A percentile compares a stretch with the other conserved stretches of the same genome.
Evolutionary conservation across 2,329 filamentous ascomycete genomes (phyloP).

Genomic region (Penicillium glabrum): DNA sequence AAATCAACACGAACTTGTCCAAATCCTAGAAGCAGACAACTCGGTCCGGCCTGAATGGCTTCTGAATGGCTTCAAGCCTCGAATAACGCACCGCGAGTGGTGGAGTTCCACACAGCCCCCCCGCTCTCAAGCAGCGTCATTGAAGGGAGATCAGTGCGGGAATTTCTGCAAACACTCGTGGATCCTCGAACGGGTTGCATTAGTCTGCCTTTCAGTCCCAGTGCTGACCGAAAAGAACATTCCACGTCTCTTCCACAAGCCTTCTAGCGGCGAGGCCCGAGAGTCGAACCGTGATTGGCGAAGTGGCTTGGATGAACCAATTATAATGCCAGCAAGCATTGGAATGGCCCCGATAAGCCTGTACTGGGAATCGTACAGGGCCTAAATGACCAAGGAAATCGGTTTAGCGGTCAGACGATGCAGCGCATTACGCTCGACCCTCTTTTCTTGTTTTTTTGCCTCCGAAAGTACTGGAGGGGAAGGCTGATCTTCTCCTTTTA

Average conservation of each 20-base stretch:
- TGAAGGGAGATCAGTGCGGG: constrained; percentile 12
- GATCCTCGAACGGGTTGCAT: constrained; percentile 15
- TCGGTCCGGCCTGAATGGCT: neutral
- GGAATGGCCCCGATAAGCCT: constrained; percentile 3
- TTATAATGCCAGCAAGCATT: neutral
- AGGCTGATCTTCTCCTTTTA: constrained; percentile 1
- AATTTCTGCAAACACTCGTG: constrained; percentile 21
- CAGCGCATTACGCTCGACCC: neutral
- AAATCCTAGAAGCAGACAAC: neutral
- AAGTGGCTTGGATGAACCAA: neutral
- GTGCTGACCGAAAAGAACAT: constrained; percentile 8
- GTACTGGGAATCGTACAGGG: neutral
- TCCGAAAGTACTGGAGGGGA: neutral
- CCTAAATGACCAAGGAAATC: neutral
- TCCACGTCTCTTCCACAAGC: constrained; percentile 26
- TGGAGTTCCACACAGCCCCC: constrained; percentile 11
- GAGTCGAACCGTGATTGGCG: neutral
- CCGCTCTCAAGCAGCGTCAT: constrained; percentile 14
- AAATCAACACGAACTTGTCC: neutral
- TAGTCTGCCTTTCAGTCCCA: constrained; percentile 6
- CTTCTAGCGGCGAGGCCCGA: constrained; percentile 21
- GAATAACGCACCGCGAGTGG: neutral
- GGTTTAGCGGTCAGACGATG: constrained; percentile 14
- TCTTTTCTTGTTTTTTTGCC: neutral
- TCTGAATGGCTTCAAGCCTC: constrained; percentile 2